These are phyloP conservation scores for Tillandsia fasciculata DNA, from an alignment of 176 grass and related monocot species.

Conservation along the genomic window DNA sequence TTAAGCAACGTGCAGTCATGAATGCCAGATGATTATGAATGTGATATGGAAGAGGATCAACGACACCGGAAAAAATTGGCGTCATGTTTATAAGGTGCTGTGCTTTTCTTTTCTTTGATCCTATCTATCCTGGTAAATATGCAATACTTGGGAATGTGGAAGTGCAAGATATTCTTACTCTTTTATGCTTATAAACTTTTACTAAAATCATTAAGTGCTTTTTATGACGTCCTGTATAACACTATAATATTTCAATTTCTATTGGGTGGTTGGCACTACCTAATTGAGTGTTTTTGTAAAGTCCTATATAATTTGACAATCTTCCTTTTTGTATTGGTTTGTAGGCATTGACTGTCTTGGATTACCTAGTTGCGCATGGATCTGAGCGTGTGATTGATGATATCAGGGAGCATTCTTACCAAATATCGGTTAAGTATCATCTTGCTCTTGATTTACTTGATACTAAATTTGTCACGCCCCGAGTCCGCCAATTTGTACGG, in stretches of 20 bases:
- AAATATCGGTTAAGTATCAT: conserved; percentile 39
- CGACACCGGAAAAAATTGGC: conserved; percentile 51
- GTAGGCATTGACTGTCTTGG: conserved; percentile 55
- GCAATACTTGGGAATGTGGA: no score
- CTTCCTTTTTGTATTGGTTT: conserved; percentile 6
- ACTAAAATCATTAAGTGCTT: not conserved
- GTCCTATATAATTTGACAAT: not conserved
- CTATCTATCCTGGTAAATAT: conserved; percentile 5
- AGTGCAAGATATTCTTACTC: not conserved
- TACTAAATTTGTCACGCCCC: no score
- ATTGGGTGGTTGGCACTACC: not conserved
- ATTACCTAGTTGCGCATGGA: conserved; percentile 71
- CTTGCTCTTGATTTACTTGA: not conserved
- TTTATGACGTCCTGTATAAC: not conserved
- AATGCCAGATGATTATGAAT: conserved; percentile 52
- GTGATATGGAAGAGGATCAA: conserved; percentile 51
- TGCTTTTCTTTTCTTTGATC: conserved; percentile 9
- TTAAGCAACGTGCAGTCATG: conserved; percentile 26
- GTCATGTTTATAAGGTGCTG: conserved; percentile 69
- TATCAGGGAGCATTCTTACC: conserved; percentile 47
- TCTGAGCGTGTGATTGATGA: conserved; percentile 47
- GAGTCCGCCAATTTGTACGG: no score
- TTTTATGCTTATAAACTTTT: no score
- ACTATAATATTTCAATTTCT: not conserved
- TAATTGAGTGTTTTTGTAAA: not conserved